phyloP scores from a whole-genome alignment of 345 rosid species.

The Eucalyptus regnans region DNA sequence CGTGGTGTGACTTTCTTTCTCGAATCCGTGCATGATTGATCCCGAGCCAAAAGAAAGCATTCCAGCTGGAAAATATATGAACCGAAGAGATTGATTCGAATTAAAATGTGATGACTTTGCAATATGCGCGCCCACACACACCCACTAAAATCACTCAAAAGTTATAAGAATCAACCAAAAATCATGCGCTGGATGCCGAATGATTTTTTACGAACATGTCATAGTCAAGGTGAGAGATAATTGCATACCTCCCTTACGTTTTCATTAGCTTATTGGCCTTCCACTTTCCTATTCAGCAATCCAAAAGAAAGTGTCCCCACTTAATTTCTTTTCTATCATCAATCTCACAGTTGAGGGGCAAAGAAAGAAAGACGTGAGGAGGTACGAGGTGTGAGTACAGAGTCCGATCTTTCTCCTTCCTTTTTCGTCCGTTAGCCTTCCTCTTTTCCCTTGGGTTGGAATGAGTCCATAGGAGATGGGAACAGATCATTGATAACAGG shows the following conservation, averaged over 20 bases:
- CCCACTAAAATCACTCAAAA: neutral
- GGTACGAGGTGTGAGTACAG: neutral
- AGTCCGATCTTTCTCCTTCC: neutral
- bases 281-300: neutral
- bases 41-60: neutral
- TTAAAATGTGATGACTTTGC: neutral
- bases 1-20: neutral
- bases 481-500: neutral
- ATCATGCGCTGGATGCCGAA: neutral
- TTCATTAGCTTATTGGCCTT: neutral
- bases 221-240: neutral
- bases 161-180: neutral
- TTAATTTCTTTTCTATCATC: neutral
- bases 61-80: neutral
- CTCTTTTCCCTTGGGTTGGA: neutral
- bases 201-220: neutral
- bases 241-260: neutral
- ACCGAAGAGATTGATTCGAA: neutral
- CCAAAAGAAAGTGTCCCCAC: neutral
- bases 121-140: neutral
- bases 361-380: neutral
- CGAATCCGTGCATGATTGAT: neutral
- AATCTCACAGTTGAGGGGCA: neutral
- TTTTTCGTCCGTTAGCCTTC: neutral
- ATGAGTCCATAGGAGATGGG: neutral